Evolutionary conservation across 345 rosid species (phyloP).

Genomic region (Lenwebbia sp.): DNA sequence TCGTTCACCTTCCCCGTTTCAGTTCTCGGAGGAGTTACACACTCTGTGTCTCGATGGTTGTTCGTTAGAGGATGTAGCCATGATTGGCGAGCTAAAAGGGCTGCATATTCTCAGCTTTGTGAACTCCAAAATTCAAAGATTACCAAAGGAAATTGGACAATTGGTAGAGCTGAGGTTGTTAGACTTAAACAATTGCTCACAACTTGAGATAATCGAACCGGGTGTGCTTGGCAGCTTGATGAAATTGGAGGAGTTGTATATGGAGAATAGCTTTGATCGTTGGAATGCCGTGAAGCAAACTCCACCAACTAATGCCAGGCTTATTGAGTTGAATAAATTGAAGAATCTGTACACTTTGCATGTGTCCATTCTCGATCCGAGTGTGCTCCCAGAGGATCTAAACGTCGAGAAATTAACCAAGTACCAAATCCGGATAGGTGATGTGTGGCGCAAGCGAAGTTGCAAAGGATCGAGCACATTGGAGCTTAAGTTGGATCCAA

Average conservation of each 20-base stretch:
- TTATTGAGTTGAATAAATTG: background rate
- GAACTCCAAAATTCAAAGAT: background rate
- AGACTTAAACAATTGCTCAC: background rate
- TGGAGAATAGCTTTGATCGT: accelerated
- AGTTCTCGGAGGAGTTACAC: background rate
- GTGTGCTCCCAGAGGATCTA: background rate
- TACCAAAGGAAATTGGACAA: background rate
- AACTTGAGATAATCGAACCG: background rate
- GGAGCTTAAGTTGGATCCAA: no score
- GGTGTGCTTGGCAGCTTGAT: background rate
- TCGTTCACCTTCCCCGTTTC: background rate
- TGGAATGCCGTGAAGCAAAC: background rate
- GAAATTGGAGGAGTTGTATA: background rate
- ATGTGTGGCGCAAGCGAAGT: accelerated
- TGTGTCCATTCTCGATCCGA: accelerated
- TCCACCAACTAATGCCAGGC: background rate
- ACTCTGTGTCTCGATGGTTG: background rate
- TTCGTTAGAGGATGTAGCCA: background rate
- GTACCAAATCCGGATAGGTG: accelerated
- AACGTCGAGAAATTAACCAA: accelerated
- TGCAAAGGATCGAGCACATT: no score
- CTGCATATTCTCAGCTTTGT: background rate
- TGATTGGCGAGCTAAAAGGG: background rate
- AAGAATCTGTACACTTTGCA: background rate
- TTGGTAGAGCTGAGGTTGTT: background rate